Conservation (phyloP, 2,329 filamentous ascomycete species). For the Penicillium thymicola region DNA sequence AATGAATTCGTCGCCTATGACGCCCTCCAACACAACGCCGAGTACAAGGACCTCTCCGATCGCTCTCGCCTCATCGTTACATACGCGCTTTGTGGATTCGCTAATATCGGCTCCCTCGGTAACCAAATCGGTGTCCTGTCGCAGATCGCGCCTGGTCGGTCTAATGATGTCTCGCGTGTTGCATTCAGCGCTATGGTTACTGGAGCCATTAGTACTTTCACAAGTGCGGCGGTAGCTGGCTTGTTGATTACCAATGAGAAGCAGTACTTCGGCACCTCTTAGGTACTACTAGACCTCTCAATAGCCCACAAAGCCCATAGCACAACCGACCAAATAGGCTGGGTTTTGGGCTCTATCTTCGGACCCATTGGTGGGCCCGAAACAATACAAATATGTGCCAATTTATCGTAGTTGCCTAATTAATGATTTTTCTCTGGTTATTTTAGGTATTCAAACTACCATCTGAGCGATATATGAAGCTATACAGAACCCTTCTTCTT, state of each 20-base stretch:
- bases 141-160: conserved; percentile 71
- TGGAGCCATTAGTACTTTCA: conserved; percentile 75
- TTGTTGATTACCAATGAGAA: conserved; percentile 62
- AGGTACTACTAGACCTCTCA: not conserved
- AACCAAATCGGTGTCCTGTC: conserved; percentile 86
- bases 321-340: too few species aligned
- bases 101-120: conserved; percentile 82
- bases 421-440: too few species aligned
- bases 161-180: conserved; percentile 71
- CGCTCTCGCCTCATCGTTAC: conserved; percentile 79
- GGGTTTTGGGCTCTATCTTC: too few species aligned
- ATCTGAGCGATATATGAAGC: too few species aligned
- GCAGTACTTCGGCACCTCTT: conserved; percentile 18
- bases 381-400: too few species aligned
- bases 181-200: conserved; percentile 74
- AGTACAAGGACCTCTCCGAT: conserved; percentile 59
- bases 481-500: too few species aligned
- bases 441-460: too few species aligned
- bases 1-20: conserved; percentile 79
- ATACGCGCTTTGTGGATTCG: conserved; percentile 77
- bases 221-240: conserved; percentile 72
- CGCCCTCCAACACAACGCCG: conserved; percentile 50
- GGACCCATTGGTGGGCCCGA: too few species aligned
- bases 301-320: too few species aligned
- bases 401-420: too few species aligned